phyloP scores from a whole-genome alignment of 257 asterid species.

The Gentiana macrophylla region DNA sequence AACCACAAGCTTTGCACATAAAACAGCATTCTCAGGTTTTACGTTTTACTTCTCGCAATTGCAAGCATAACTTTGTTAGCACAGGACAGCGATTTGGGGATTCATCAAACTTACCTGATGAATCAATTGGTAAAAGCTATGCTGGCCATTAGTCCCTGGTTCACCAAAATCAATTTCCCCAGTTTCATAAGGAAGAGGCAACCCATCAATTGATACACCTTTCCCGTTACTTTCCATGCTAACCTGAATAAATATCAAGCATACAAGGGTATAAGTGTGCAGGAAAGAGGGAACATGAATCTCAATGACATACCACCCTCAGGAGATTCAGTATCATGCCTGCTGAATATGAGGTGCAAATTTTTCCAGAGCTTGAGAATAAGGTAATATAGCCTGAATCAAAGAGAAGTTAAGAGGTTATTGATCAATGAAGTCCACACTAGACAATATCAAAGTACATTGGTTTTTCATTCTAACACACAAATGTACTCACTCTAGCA shows the following conservation, averaged over 20 bases:
- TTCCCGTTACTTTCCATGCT: conserved; percentile 99
- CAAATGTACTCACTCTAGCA: conserved; percentile 68
- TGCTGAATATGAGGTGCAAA: conserved; percentile 98
- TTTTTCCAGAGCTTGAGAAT: conserved; percentile 95
- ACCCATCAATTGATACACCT: conserved; percentile 94
- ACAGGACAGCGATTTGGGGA: no score
- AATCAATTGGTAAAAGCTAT: conserved; percentile 98
- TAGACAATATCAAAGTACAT: neutral
- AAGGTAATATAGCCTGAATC: conserved; percentile 93
- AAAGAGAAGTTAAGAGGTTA: conserved; percentile 8
- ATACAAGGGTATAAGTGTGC: conserved; percentile 2
- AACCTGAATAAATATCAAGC: conserved; percentile 39
- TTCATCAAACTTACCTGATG: conserved; percentile 58
- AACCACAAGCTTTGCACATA: no score
- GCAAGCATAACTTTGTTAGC: no score
- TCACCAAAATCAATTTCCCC: conserved; percentile 99
- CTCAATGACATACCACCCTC: conserved; percentile 5
- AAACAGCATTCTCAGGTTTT: no score
- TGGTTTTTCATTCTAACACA: conserved; percentile 6
- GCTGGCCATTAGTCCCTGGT: conserved; percentile 99
- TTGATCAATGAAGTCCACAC: conserved; percentile 4
- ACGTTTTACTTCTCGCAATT: no score
- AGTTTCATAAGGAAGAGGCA: conserved; percentile 79
- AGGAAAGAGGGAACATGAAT: conserved; percentile 10
- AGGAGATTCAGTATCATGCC: conserved; percentile 38